phyloP scores from a whole-genome alignment of 2,329 filamentous ascomycete genomes.

The Neofusicoccum cordaticola region DNA sequence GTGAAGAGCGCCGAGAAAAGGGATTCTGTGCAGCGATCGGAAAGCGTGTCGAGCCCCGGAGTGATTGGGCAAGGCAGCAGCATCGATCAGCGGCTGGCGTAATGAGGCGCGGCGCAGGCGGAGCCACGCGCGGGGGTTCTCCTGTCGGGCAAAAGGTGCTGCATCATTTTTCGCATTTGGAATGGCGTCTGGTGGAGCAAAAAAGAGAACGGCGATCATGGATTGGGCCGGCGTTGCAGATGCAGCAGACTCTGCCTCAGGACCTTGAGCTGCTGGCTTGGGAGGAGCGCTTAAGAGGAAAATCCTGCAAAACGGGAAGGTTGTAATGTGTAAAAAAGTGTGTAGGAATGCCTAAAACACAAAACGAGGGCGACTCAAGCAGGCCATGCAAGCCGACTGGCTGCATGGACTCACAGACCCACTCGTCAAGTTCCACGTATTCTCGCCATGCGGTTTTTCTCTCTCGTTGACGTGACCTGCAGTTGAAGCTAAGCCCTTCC shows the following conservation, averaged over 20 bases:
- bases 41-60: not conserved
- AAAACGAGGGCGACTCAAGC: not conserved
- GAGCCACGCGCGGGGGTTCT: not conserved
- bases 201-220: not conserved
- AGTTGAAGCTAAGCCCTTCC: conserved; percentile 11
- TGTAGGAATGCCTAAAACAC: not conserved
- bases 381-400: not conserved
- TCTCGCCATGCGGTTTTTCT: not conserved
- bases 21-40: conserved; percentile 14
- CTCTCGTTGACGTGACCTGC: not conserved
- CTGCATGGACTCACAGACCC: not conserved
- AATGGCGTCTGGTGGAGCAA: conserved; percentile 4
- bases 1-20: conserved; percentile 6
- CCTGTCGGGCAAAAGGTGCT: not conserved
- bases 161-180: not conserved
- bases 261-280: not conserved
- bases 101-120: conserved; percentile 2
- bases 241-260: not conserved
- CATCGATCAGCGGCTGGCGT: conserved; percentile 10
- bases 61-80: conserved; percentile 15
- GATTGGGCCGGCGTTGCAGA: conserved; percentile 1
- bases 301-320: not conserved
- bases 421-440: not conserved
- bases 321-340: not conserved
- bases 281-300: not conserved